A percentile compares a stretch with the other conserved stretches of the same genome.
Conservation (phyloP, 1,284 basidiomycete species). For the Melanopsichium pennsylvanicum region DNA sequence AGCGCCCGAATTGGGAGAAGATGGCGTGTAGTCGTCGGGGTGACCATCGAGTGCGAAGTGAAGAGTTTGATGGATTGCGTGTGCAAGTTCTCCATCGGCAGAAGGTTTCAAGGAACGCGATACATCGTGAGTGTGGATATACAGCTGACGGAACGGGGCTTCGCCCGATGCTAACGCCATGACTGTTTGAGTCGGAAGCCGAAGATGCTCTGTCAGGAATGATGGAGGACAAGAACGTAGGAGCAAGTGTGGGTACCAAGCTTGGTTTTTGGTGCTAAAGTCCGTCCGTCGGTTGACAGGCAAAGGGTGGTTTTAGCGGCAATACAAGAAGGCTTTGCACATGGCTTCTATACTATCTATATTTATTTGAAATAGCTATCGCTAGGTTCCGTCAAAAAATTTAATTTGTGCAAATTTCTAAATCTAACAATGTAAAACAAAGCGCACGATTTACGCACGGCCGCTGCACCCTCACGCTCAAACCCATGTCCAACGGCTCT, state of each 20-base stretch:
- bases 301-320: constrained; percentile 8
- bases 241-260: too few relatives aligned
- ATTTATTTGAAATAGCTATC: too few relatives aligned
- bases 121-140: constrained; percentile 59
- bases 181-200: constrained; percentile 1
- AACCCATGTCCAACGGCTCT: too few relatives aligned
- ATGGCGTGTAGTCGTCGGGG: constrained; percentile 47
- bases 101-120: constrained; percentile 55
- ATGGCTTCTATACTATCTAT: too few relatives aligned
- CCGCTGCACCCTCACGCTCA: too few relatives aligned
- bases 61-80: constrained; percentile 60
- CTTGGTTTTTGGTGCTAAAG: too few relatives aligned
- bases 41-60: constrained; percentile 60
- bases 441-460: too few relatives aligned
- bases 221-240: neutral
- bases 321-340: too few relatives aligned
- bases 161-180: neutral
- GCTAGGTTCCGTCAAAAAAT: too few relatives aligned
- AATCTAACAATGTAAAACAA: too few relatives aligned
- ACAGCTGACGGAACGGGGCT: constrained; percentile 30
- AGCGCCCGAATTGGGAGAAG: constrained; percentile 17
- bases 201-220: too few relatives aligned
- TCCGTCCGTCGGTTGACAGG: neutral
- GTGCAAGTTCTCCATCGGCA: constrained; percentile 53
- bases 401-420: too few relatives aligned